phyloP scores from a whole-genome alignment of 1,139 yeast genomes.

The Taphrina flavorubra region DNA sequence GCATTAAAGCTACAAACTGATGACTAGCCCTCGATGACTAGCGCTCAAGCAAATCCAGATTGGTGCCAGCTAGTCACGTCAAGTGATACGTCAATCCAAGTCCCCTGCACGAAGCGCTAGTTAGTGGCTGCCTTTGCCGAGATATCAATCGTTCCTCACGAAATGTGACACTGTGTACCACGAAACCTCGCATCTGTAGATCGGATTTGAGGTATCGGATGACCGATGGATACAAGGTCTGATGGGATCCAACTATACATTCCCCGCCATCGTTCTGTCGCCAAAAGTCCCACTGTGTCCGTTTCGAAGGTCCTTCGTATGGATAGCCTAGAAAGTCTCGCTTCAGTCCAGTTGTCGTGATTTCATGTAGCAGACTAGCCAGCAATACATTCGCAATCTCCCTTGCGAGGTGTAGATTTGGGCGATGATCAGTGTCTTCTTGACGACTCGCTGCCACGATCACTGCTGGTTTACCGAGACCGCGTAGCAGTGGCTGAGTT shows the following conservation, averaged over 20 bases:
- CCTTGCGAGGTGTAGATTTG: neutral
- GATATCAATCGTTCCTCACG: constrained; percentile 1
- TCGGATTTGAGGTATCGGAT: neutral
- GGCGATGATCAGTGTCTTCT: neutral
- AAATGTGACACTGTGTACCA: neutral
- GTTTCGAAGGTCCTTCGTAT: neutral
- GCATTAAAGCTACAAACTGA: no score
- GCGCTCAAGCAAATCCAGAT: no score
- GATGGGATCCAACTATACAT: neutral
- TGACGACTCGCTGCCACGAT: neutral
- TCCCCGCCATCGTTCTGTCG: neutral
- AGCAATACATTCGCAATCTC: neutral
- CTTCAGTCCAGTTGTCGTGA: constrained; percentile 1
- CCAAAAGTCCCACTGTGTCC: neutral
- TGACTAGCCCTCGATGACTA: no score
- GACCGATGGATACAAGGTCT: neutral
- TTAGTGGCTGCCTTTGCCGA: neutral
- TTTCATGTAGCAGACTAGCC: constrained; percentile 10
- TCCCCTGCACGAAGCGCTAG: neutral
- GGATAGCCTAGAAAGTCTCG: constrained; percentile 18
- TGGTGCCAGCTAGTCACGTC: neutral
- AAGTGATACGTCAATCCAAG: constrained; percentile 9
- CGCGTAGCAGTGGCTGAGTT: no score
- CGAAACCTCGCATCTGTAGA: neutral
- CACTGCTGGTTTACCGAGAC: no score